phyloP scores from a whole-genome alignment of 768 basidiomycete species.

The Asterophora lycoperdoides region DNA sequence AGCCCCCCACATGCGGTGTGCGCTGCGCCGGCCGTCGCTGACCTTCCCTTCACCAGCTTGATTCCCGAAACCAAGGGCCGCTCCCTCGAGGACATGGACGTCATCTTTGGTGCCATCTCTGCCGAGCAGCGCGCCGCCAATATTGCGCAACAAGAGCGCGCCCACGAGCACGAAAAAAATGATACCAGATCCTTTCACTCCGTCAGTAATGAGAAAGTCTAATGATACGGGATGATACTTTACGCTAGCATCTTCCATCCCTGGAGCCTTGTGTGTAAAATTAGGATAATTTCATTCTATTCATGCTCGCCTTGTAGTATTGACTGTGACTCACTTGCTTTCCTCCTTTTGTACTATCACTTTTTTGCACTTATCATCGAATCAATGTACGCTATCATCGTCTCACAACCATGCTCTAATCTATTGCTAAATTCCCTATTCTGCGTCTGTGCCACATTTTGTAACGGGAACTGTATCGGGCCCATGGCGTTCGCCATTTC shows the following conservation, averaged over 20 bases:
- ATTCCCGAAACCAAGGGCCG: constrained; percentile 63
- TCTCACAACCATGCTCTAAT: too few relatives aligned
- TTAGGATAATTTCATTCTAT: not conserved
- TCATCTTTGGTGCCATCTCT: constrained; percentile 52
- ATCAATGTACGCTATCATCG: too few relatives aligned
- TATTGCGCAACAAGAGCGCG: constrained; percentile 43
- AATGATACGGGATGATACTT: not conserved
- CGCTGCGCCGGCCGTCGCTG: not conserved
- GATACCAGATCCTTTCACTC: not conserved
- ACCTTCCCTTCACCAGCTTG: constrained; percentile 28
- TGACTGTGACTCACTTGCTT: too few relatives aligned
- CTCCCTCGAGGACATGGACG: constrained; percentile 50
- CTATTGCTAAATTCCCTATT: too few relatives aligned
- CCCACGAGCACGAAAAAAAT: not conserved
- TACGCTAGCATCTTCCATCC: not conserved
- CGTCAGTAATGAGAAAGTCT: not conserved
- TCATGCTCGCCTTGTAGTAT: too few relatives aligned
- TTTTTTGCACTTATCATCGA: too few relatives aligned
- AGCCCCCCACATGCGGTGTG: constrained; percentile 14
- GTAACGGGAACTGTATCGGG: too few relatives aligned
- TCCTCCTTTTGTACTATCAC: too few relatives aligned
- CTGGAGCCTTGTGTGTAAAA: not conserved
- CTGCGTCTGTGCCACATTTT: too few relatives aligned
- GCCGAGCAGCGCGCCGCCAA: constrained; percentile 49
- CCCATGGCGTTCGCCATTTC: too few relatives aligned